Conservation (phyloP, 768 basidiomycete species). For the Gautieria morchelliformis region DNA sequence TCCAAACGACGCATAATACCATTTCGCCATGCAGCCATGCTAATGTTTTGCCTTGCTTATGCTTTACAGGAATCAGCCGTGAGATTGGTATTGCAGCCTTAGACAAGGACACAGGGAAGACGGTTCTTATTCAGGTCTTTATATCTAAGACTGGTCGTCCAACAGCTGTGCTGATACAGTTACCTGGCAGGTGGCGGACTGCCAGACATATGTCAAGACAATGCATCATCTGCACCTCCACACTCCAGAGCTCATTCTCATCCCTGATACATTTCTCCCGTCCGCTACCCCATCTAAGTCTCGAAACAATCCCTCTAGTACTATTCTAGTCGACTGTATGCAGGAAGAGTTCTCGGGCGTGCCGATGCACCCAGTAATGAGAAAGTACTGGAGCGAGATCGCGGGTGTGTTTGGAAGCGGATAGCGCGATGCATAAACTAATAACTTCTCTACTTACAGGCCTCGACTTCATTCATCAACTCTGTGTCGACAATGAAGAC, state of each 20-base stretch:
- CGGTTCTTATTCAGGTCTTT: conserved; percentile 69
- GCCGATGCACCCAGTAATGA: conserved; percentile 57
- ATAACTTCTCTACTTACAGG: conserved; percentile 32
- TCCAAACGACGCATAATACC: background rate
- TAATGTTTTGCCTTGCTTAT: background rate
- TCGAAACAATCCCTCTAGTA: conserved; percentile 38
- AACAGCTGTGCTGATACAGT: background rate
- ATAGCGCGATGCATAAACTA: background rate
- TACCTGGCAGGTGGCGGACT: conserved; percentile 59
- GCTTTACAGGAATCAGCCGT: conserved; percentile 42
- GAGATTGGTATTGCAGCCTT: conserved; percentile 85
- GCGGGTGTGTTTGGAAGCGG: conserved; percentile 2
- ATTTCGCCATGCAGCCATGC: background rate
- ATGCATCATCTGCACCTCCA: conserved; percentile 80
- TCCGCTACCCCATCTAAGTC: conserved; percentile 17
- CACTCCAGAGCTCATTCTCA: conserved; percentile 56
- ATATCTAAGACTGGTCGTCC: background rate
- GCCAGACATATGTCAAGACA: conserved; percentile 82
- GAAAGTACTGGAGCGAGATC: conserved; percentile 73
- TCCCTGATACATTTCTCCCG: conserved; percentile 76
- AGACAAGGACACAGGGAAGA: conserved; percentile 69
- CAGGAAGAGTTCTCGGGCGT: conserved; percentile 63
- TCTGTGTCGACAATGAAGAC: conserved; percentile 75
- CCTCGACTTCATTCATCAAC: conserved; percentile 66
- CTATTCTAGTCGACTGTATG: conserved; percentile 47